These are phyloP conservation scores for Aspergillus caelatus DNA, from an alignment of 2,329 filamentous ascomycete genomes.

Conservation along the genomic window DNA sequence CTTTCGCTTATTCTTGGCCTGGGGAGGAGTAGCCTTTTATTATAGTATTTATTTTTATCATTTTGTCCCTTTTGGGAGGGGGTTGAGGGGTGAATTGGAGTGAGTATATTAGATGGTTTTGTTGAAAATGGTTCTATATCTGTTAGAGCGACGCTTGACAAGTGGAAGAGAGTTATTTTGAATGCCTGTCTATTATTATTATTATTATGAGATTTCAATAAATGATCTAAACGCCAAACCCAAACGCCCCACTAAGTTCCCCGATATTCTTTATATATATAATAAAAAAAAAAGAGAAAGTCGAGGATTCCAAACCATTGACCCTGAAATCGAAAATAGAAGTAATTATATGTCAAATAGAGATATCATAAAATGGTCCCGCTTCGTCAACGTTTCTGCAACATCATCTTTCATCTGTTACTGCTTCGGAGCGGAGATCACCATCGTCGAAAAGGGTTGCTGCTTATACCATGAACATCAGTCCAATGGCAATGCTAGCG, in stretches of 20 bases:
- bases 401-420: not conserved
- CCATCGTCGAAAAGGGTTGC: no score
- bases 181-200: not conserved
- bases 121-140: not conserved
- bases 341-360: not conserved
- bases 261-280: not conserved
- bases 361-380: not conserved
- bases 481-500: constrained; percentile 20
- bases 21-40: not conserved
- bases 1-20: constrained; percentile 11
- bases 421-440: not conserved
- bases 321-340: not conserved
- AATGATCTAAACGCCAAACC: not conserved
- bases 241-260: not conserved
- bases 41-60: not conserved
- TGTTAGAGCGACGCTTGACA: not conserved
- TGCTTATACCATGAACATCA: constrained; percentile 31
- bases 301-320: not conserved
- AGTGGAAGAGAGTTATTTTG: not conserved
- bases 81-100: not conserved
- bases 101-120: not conserved
- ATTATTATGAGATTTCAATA: not conserved
- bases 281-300: not conserved
- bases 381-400: not conserved
- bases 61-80: no score